phyloP scores from a whole-genome alignment of 164 flowering plant genomes.

The Hamamelis virginiana region DNA sequence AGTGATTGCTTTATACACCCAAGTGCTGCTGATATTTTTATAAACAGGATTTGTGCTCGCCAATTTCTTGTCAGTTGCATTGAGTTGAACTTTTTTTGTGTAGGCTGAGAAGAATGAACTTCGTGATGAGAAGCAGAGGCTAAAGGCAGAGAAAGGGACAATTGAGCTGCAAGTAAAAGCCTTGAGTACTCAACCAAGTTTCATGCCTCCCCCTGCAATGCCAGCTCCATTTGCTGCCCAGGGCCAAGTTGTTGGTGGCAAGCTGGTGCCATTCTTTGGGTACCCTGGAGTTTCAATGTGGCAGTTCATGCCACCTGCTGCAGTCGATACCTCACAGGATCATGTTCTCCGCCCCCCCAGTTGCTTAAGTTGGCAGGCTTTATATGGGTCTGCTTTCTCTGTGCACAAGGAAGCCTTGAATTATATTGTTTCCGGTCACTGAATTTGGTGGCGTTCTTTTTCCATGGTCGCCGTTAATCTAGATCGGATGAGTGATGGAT shows the following conservation, averaged over 20 bases:
- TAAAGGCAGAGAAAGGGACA: conserved; percentile 58
- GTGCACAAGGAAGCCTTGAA: background rate
- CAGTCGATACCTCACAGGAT: conserved; percentile 69
- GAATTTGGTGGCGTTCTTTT: conserved; percentile 9
- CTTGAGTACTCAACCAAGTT: conserved; percentile 37
- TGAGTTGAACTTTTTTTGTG: background rate
- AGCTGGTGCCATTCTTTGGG: conserved; percentile 43
- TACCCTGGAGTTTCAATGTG: conserved; percentile 70
- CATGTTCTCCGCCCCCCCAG: conserved; percentile 69
- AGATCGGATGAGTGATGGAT: too few relatives aligned
- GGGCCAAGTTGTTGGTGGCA: conserved; percentile 44
- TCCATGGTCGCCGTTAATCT: background rate
- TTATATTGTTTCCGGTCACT: conserved; percentile 1
- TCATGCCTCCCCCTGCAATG: conserved; percentile 41
- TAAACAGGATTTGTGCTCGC: too few relatives aligned
- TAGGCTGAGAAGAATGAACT: conserved; percentile 73
- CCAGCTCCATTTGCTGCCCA: conserved; percentile 47
- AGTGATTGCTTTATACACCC: background rate
- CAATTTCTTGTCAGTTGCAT: background rate
- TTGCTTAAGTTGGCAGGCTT: conserved; percentile 35
- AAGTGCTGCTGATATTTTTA: background rate
- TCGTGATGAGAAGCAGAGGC: conserved; percentile 61
- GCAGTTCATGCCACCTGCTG: conserved; percentile 69
- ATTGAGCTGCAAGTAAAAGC: conserved; percentile 49
- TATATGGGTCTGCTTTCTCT: background rate